Evolutionary conservation across 2,329 filamentous ascomycete genomes (phyloP).

Genomic region (Microcera coccophila): DNA sequence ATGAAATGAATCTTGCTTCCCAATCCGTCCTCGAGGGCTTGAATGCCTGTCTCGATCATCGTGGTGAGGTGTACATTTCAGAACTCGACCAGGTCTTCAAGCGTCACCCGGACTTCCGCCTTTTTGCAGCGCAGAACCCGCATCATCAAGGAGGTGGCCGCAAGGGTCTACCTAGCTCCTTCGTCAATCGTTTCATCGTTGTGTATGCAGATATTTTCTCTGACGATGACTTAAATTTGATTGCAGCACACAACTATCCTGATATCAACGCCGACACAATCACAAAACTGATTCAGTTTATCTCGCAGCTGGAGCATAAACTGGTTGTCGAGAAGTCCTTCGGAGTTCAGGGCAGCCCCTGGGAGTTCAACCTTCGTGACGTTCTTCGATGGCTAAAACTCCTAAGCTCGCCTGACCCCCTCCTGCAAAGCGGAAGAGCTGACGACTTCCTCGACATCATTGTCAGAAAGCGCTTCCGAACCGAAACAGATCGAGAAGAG

Average conservation of each 20-base stretch:
- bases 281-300: conserved; percentile 68
- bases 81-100: conserved; percentile 93
- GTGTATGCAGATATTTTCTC: conserved; percentile 93
- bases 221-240: conserved; percentile 73
- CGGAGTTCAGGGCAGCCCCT: conserved; percentile 68
- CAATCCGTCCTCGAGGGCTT: conserved; percentile 94
- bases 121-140: conserved; percentile 96
- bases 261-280: conserved; percentile 56
- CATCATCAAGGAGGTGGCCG: conserved; percentile 95
- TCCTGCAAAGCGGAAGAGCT: conserved; percentile 57
- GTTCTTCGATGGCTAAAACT: conserved; percentile 83
- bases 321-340: conserved; percentile 59
- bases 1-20: conserved; percentile 98
- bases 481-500: conserved; percentile 59
- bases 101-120: conserved; percentile 81
- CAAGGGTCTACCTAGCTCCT: conserved; percentile 90
- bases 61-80: conserved; percentile 91
- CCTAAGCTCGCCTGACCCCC: conserved; percentile 45
- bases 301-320: conserved; percentile 72
- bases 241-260: conserved; percentile 76
- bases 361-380: conserved; percentile 94
- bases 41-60: conserved; percentile 93
- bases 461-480: conserved; percentile 84
- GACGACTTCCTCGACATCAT: conserved; percentile 77
- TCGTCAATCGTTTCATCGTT: conserved; percentile 96